Evolutionary conservation across 176 grass and related monocot species (phyloP), one percentile per base, ranked within the genome.

Genomic region (Avena insularis): DNA sequence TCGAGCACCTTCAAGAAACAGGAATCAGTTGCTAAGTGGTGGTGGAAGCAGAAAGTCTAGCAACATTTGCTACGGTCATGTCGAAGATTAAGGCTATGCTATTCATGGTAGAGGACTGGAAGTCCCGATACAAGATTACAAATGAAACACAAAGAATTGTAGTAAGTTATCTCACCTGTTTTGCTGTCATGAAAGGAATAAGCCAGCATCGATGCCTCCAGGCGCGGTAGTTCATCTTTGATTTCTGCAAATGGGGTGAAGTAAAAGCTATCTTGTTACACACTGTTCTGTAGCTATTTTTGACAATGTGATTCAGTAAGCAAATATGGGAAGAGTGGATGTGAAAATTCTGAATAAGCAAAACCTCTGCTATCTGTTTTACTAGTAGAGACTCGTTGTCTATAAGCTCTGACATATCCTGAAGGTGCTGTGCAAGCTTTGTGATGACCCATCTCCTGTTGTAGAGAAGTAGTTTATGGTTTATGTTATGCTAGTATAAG

Each of bases 181-280:
- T 51, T 54, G 69, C 87, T 85, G 83, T 92, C 96, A 98, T 94
- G 88, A 85, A 90, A 86, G 75, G 87, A 88, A 94, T 90, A 88
- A 98, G 91, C 96, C 96, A 98, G 51, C 88, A 95, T 8, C 90
- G 88, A 77, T 98, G 92, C 87, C 89, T 94, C 93, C 96, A 94
- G 57, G 92, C 92, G 49, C 93, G 96, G 75, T 95, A 98, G 89
- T 98, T 98, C 96, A 98, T 98, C 84, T 98, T 98, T 36, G 89
- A 98, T 92, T 94, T 98, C 96, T 95, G 64, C 86, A 95, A 9
- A 91, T 67, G 33, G 4, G 5, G 3, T 53, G 10, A 76, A 83
- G 14, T 31, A 90, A 83, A 51, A 71, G 35, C 19, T 23, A 36
- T 80, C 2, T 71, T 63, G 17, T 21, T 64, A 48, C 5, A 1